These are phyloP conservation scores for Teunomyces cretensis DNA, from an alignment of 805 yeast species.

Conservation along the genomic window DNA sequence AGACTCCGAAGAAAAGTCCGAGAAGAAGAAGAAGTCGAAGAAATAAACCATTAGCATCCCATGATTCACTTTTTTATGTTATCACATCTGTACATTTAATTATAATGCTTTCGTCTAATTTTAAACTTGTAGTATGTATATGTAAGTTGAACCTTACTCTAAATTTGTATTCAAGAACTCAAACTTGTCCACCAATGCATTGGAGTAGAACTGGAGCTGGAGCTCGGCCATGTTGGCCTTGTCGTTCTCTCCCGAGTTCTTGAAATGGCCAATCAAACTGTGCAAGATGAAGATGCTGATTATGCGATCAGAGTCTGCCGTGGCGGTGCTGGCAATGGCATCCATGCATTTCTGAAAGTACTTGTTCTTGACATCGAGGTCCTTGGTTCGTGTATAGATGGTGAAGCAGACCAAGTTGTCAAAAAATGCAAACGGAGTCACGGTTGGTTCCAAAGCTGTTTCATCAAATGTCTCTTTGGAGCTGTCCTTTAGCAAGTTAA, in stretches of 20 bases:
- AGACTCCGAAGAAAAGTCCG: conserved; percentile 42
- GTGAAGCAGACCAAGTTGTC: conserved; percentile 16
- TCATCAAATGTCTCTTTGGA: conserved; percentile 7
- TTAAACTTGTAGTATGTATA: not conserved
- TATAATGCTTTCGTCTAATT: conserved; percentile 5
- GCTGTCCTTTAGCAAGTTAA: conserved; percentile 12
- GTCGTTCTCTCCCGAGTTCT: conserved; percentile 18
- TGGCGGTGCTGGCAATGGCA: conserved; percentile 10
- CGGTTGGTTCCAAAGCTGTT: not conserved
- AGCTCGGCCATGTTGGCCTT: conserved; percentile 19
- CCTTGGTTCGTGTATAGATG: conserved; percentile 13
- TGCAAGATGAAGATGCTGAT: conserved; percentile 18
- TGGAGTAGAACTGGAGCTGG: conserved; percentile 14
- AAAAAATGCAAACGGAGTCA: conserved; percentile 15
- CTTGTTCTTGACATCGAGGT: conserved; percentile 14
- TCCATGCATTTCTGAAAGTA: conserved; percentile 15
- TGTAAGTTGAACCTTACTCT: not conserved
- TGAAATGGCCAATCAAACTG: conserved; percentile 12
- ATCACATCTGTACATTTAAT: conserved; percentile 11
- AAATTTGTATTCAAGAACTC: conserved; percentile 8
- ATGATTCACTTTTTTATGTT: conserved; percentile 7
- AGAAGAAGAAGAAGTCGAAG: conserved; percentile 52
- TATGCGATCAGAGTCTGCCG: conserved; percentile 20
- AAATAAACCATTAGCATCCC: conserved; percentile 2
- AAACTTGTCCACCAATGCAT: conserved; percentile 9